Evolutionary conservation across 2,329 filamentous ascomycete genomes (phyloP).

Genomic region (Hyphodiscus sp.): DNA sequence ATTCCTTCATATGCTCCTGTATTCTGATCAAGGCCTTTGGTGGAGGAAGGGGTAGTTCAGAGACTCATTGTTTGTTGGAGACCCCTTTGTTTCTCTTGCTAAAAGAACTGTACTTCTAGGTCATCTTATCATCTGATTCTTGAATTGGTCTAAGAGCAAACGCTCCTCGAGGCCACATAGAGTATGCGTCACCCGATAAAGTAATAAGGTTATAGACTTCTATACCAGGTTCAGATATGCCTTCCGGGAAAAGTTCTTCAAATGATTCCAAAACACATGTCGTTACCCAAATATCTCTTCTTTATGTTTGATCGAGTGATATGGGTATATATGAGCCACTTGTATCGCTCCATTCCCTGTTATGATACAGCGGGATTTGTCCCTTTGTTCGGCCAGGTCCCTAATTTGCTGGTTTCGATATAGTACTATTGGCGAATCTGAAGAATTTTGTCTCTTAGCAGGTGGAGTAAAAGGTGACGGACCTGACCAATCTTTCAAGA

Average conservation of each 20-base stretch:
- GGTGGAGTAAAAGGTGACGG: conserved; percentile 5
- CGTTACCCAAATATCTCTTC: conserved; percentile 10
- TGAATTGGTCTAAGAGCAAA: conserved; percentile 17
- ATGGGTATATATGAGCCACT: conserved; percentile 14
- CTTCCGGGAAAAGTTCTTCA: conserved; percentile 12
- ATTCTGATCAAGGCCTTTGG: conserved; percentile 6
- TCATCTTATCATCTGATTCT: conserved; percentile 5
- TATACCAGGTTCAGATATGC: conserved; percentile 1
- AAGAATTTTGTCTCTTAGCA: too few species aligned
- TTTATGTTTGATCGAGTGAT: conserved; percentile 1
- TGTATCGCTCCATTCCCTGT: conserved; percentile 1
- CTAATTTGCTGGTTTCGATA: background rate
- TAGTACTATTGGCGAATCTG: conserved; percentile 13
- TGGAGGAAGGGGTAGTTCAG: conserved; percentile 9
- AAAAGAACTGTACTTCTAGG: conserved; percentile 15
- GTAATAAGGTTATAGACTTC: conserved; percentile 12
- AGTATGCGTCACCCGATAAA: conserved; percentile 2
- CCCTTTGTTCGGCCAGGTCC: conserved; percentile 5
- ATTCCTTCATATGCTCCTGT: conserved; percentile 25
- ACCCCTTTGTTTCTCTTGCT: conserved; percentile 8
- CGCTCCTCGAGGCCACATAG: conserved; percentile 7
- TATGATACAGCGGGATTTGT: conserved; percentile 9
- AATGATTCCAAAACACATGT: conserved; percentile 9
- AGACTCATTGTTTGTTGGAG: conserved; percentile 8
- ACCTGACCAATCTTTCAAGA: too few species aligned